Conservation (phyloP, 306 rosid genomes). For the Leucaena leucocephala region DNA sequence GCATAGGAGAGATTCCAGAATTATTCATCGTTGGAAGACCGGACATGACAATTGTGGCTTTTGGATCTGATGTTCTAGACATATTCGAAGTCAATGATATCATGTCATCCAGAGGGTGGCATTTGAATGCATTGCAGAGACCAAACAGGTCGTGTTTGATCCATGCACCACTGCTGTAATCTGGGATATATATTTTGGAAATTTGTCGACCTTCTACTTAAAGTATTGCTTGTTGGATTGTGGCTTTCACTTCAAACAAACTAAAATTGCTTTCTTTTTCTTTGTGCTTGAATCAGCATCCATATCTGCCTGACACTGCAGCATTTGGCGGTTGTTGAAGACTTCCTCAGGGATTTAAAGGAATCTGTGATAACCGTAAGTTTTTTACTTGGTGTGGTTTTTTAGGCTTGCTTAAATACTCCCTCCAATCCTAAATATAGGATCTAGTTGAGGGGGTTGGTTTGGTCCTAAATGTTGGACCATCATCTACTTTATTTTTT, state of each 20-base stretch:
- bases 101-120: constrained; percentile 97
- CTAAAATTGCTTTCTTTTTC: constrained; percentile 31
- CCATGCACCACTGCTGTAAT: background rate
- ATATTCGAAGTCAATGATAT: constrained; percentile 92
- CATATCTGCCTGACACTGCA: constrained; percentile 95
- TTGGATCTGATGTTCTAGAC: constrained; percentile 79
- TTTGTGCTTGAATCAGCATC: constrained; percentile 60
- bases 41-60: constrained; percentile 88
- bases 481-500: too few species aligned
- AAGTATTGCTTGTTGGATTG: constrained; percentile 13
- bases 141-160: constrained; percentile 72
- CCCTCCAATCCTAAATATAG: too few species aligned
- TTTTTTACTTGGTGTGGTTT: constrained; percentile 26
- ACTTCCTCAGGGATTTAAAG: constrained; percentile 69
- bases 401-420: constrained; percentile 13
- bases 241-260: constrained; percentile 25
- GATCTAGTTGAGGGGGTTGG: too few species aligned
- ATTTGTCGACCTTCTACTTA: background rate
- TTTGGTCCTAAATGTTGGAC: too few species aligned
- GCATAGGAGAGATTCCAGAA: constrained; percentile 76
- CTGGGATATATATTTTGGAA: background rate
- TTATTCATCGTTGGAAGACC: constrained; percentile 81
- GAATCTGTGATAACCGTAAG: constrained; percentile 84
- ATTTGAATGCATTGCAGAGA: constrained; percentile 94
- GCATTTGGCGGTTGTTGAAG: constrained; percentile 70